Conservation (phyloP, 2,329 filamentous ascomycete species). For the Nemania sp. region DNA sequence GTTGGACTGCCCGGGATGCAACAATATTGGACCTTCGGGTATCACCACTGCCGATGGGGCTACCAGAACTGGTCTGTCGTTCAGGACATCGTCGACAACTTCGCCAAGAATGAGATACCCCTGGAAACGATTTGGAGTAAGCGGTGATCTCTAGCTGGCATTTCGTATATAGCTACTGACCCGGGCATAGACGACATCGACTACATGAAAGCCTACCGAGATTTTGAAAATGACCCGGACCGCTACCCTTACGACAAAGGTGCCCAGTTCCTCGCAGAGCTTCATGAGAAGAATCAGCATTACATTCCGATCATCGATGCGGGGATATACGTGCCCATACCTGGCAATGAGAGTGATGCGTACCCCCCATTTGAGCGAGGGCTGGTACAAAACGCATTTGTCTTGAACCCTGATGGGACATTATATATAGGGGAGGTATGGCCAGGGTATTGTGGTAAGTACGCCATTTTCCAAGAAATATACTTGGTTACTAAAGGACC, state of each 20-base stretch:
- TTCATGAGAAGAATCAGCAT: constrained; percentile 69
- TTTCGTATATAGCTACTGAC: constrained; percentile 48
- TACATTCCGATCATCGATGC: constrained; percentile 78
- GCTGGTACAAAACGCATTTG: constrained; percentile 55
- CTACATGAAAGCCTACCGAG: constrained; percentile 66
- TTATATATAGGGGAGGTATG: constrained; percentile 68
- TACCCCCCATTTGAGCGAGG: constrained; percentile 68
- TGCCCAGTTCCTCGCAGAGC: constrained; percentile 60
- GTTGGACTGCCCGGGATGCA: constrained; percentile 77
- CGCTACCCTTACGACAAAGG: constrained; percentile 63
- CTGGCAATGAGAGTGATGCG: constrained; percentile 67
- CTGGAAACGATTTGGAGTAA: constrained; percentile 72
- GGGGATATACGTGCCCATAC: constrained; percentile 71
- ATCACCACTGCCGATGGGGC: constrained; percentile 83
- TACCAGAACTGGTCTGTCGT: constrained; percentile 74
- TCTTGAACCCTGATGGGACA: constrained; percentile 63
- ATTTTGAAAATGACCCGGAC: constrained; percentile 65
- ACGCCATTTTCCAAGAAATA: background rate
- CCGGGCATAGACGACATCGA: constrained; percentile 65
- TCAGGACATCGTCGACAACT: constrained; percentile 69
- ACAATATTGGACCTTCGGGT: constrained; percentile 81
- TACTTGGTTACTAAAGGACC: constrained; percentile 1
- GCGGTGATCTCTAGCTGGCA: constrained; percentile 20
- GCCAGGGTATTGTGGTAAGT: constrained; percentile 65
- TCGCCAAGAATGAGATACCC: constrained; percentile 66